phyloP scores from a whole-genome alignment of 768 basidiomycete genomes.

The Dacryopinax primogenitus region DNA sequence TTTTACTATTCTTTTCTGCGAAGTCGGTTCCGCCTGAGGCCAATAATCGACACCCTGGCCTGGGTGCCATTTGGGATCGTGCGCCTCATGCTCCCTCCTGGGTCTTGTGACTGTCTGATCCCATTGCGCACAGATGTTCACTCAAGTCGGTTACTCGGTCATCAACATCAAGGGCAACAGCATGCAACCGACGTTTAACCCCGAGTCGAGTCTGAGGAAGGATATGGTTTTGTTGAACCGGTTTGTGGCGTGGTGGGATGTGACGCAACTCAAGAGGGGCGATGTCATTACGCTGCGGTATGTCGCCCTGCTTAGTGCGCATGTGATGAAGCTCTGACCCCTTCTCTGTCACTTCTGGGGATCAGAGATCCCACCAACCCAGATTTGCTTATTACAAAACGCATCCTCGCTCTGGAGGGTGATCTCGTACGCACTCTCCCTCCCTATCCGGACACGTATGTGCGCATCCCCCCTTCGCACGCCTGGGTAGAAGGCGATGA shows the following conservation, averaged over 20 bases:
- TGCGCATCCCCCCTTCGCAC: constrained; percentile 27
- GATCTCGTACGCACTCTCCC: constrained; percentile 22
- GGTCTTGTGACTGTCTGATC: background rate
- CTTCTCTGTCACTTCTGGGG: background rate
- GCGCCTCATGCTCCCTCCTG: background rate
- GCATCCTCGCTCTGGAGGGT: constrained; percentile 27
- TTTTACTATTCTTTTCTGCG: background rate
- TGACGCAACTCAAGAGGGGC: constrained; percentile 20
- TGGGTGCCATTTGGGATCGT: constrained; percentile 4
- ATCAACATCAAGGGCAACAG: background rate
- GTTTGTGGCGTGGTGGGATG: constrained; percentile 21
- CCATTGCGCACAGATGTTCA: background rate
- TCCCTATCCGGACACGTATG: constrained; percentile 17
- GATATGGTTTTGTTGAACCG: constrained; percentile 28
- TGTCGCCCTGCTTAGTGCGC: constrained; percentile 9
- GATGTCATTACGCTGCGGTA: constrained; percentile 27
- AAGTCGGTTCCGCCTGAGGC: background rate
- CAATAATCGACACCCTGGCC: background rate
- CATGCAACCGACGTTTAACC: constrained; percentile 28
- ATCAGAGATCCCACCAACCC: constrained; percentile 27
- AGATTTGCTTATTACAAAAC: constrained; percentile 27
- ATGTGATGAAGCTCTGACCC: background rate
- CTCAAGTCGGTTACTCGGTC: background rate
- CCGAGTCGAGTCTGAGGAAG: constrained; percentile 23
- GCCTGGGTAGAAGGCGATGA: constrained; percentile 32